Evolutionary conservation across 306 rosid species (phyloP).

Genomic region (Rubus idaeus): DNA sequence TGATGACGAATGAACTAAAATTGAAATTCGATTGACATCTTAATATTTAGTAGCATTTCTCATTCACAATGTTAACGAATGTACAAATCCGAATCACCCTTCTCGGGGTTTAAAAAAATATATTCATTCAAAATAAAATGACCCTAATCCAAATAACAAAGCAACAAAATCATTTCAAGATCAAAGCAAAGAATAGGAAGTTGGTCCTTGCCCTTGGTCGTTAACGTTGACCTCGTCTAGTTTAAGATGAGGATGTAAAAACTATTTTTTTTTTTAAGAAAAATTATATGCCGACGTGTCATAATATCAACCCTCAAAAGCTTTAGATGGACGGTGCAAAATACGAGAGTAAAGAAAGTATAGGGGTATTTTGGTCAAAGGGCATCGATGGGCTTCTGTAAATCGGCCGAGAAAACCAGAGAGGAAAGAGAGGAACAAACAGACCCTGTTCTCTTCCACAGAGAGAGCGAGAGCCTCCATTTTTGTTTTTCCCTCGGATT

Average conservation of each 20-base stretch:
- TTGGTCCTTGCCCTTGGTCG: neutral
- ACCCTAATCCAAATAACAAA: neutral
- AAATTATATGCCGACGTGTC: neutral
- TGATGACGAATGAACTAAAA: too few relatives aligned
- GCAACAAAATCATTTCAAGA: too few relatives aligned
- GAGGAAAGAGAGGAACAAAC: neutral
- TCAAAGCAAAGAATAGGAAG: too few relatives aligned
- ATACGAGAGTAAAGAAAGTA: neutral
- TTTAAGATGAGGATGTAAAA: too few relatives aligned
- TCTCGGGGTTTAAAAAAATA: too few relatives aligned
- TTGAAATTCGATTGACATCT: too few relatives aligned
- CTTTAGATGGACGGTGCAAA: neutral
- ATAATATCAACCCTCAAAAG: neutral
- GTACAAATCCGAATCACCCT: too few relatives aligned
- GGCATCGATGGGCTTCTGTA: neutral
- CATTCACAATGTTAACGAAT: too few relatives aligned
- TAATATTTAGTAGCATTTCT: too few relatives aligned
- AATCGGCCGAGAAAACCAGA: too few relatives aligned
- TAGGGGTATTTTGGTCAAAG: slow-evolving; percentile 5
- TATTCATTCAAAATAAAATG: too few relatives aligned
- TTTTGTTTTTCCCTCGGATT: slow-evolving; percentile 10
- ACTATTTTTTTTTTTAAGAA: too few relatives aligned
- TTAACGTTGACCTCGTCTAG: neutral
- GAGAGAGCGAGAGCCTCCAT: neutral
- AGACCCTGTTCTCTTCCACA: neutral